Evolutionary conservation across 768 basidiomycete genomes (phyloP), one percentile per base, ranked within the genome.

Genomic region (Peribolospora kevripleyi): DNA sequence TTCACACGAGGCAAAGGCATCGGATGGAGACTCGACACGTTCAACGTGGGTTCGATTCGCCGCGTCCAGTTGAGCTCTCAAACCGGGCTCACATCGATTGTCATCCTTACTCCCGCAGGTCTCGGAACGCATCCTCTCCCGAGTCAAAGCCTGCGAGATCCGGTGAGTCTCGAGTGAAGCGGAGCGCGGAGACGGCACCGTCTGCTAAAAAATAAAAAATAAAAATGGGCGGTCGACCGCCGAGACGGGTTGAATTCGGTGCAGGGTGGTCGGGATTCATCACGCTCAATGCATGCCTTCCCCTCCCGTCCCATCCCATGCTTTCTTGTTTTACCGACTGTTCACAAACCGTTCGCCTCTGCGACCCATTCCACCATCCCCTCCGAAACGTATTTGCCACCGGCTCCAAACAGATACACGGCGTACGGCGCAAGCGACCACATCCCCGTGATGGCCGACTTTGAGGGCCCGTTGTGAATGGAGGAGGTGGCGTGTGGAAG

Each of bases 1-100:
- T 25, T 25, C 25, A 25, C 25, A 25, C 25, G 25, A 25, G 25
- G 25, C 25, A 25, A 25, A 25, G 25, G 25, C 25, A 25, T 25
- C 25, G 84, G 84, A 2, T 90, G 86, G 86, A 73, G 86, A 60
- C 68, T 90, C 38, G 86, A 90, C 64, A 80, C 79, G 72, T 84
- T 57, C 7, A 45, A 61, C n/a, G 53, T 54, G 49, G 46, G 57
- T 48, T 39, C 3, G 5, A 39, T 54, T 11, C 41, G 25, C 4
- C 7, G 7, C 49, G 43, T 2, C 2, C n/a, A 6, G 13, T 3
- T 13, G 51, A 43, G 11, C 3, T 42, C 10, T 51, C 46, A 54
- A 40, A 41, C 4, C 45, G 42, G 40, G 48, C 49, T 50, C 48
- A 25, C 25, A 25, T 25, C 25, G 25, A 25, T 25, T 25, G 25